These are phyloP conservation scores for Nematodospora anomalae DNA, from an alignment of 1,139 yeast genomes.

Conservation along the genomic window DNA sequence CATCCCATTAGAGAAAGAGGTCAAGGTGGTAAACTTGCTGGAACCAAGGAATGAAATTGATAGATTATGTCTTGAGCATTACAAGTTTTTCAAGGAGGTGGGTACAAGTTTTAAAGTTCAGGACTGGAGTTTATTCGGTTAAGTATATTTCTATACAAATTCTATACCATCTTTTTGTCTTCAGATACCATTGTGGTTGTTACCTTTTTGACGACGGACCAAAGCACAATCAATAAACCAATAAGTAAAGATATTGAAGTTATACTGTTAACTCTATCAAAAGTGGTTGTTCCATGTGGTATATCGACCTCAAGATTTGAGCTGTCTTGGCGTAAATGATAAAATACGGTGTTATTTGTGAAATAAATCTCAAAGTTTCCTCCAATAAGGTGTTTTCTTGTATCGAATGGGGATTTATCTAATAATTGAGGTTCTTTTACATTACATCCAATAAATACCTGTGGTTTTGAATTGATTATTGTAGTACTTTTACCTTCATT, in stretches of 20 bases:
- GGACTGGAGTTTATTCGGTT: constrained; percentile 33
- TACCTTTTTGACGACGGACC: constrained; percentile 9
- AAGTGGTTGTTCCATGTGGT: constrained; percentile 23
- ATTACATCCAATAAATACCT: constrained; percentile 37
- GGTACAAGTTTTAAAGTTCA: constrained; percentile 21
- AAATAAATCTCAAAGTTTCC: constrained; percentile 40
- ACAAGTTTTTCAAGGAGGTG: constrained; percentile 19
- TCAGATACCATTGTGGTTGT: constrained; percentile 2
- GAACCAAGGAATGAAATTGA: constrained; percentile 20
- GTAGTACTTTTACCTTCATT: constrained; percentile 10
- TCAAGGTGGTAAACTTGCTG: constrained; percentile 11
- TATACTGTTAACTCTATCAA: constrained; percentile 17
- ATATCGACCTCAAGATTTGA: constrained; percentile 16
- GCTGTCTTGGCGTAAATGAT: constrained; percentile 24
- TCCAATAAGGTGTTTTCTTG: constrained; percentile 24
- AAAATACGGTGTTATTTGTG: constrained; percentile 44
- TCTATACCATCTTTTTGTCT: constrained; percentile 1
- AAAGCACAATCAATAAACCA: constrained; percentile 14
- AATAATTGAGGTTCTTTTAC: constrained; percentile 29
- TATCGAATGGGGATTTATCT: constrained; percentile 40
- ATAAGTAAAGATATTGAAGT: constrained; percentile 17
- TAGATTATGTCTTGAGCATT: constrained; percentile 13
- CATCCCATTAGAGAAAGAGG: constrained; percentile 36
- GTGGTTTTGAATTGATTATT: constrained; percentile 22
- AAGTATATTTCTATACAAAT: not conserved